Evolutionary conservation across 495 filamentous ascomycete genomes (phyloP), one percentile per base, ranked within the genome.

Genomic region (Talaromyces stipitatus): DNA sequence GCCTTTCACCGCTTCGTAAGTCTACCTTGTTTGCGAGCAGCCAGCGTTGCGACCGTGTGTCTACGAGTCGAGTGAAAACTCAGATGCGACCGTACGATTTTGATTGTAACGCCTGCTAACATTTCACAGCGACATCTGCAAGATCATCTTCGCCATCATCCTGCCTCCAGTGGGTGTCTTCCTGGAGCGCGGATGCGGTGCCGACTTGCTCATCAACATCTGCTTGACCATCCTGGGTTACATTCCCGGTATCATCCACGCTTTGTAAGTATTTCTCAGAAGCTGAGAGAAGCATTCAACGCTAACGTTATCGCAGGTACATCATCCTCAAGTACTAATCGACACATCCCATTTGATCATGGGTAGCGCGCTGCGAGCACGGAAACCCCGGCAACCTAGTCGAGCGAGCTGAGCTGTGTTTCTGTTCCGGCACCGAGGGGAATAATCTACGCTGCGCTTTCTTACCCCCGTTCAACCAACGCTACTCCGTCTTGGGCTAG

Each of bases 111-210:
- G 12, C 4, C 36, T n/a, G 22, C 43, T 46, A 46, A 46, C 43
- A 46, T 9, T 6, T 4, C 9, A 38, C 63, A 92, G 89, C 72
- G 90, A 95, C 69, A 89, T 92, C 79, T 86, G 85, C 87, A 92
- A 95, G 79, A 91, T 95, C 80, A 84, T 94, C 74, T 77, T 92
- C 68, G 87, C 90, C 75, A 78, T 95, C 76, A 73, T 95, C 77
- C 78, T 95, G 51, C 92, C 92, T 36, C 92, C 92, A 61, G 78
- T 95, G 30, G 90, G 90, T 71, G 92, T 95, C 68, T 95, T 96
- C 81, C 82, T 95, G 57, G 88, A 94, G 79, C 84, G 86, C 36
- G 91, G 91, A 67, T 91, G 88, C 75, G 82, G 83, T 69, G 81
- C 83, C 65, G 89, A 95, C 65, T 76, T 96, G 61, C 73, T 88